A percentile compares a stretch with the other conserved stretches of the same genome.
Conservation (phyloP, 1,139 yeast genomes). For the Keqinozyma sinolaborantium region DNA sequence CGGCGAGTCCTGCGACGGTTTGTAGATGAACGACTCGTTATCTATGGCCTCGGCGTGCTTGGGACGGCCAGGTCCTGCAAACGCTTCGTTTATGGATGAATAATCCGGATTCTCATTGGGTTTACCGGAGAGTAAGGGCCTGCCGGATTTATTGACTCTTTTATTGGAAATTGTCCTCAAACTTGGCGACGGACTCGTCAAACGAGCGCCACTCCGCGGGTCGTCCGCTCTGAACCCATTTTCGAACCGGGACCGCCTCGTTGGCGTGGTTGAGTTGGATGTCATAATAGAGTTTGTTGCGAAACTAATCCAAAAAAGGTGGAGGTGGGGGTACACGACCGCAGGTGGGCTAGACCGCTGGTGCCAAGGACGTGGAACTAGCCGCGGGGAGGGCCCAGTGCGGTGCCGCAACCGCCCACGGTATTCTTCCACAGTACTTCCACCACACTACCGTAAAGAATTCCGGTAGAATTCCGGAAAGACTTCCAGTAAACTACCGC, state of each 20-base stretch:
- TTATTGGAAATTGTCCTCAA: conserved; percentile 27
- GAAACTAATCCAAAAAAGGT: no score
- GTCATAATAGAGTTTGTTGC: neutral
- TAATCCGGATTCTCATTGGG: conserved; percentile 9
- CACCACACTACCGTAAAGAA: no score
- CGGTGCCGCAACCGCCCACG: no score
- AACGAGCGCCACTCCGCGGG: conserved; percentile 6
- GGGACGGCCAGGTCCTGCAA: neutral
- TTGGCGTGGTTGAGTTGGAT: neutral
- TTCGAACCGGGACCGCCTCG: neutral
- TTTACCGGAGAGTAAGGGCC: conserved; percentile 4
- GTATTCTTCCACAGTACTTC: no score
- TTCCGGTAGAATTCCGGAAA: no score
- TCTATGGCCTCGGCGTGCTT: conserved; percentile 1
- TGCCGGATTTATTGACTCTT: conserved; percentile 20
- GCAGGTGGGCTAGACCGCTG: no score
- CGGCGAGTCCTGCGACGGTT: neutral
- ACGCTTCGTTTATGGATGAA: conserved; percentile 11
- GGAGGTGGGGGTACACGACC: no score
- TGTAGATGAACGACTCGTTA: conserved; percentile 6
- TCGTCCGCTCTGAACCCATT: neutral
- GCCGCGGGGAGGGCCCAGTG: no score
- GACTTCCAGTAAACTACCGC: no score
- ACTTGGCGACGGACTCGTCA: conserved; percentile 30
- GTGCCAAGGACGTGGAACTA: no score